phyloP scores from a whole-genome alignment of 2,329 filamentous ascomycete species.

The Lasiodiplodia hormozganensis region DNA sequence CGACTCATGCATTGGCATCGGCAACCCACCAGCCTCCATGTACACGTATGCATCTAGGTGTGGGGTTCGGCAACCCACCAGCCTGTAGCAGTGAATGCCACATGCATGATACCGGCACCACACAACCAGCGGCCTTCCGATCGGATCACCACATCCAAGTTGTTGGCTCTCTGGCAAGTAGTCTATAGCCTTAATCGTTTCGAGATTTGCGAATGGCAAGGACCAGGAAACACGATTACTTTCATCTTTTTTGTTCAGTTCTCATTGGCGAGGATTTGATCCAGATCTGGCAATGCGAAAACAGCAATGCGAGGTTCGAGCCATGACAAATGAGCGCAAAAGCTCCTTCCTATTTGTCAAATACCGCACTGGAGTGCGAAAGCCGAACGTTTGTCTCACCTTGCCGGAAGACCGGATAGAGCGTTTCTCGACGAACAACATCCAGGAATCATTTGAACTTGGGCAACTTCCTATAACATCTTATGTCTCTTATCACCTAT shows the following conservation, averaged over 20 bases:
- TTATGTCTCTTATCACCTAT: neutral
- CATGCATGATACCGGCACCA: neutral
- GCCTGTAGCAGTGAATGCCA: neutral
- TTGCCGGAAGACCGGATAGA: neutral
- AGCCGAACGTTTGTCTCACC: neutral
- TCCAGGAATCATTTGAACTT: neutral
- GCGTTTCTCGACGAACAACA: neutral
- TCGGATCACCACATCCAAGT: neutral
- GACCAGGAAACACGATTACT: neutral
- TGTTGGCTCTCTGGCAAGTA: neutral
- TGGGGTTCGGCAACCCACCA: neutral
- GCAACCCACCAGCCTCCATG: neutral
- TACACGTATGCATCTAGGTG: neutral
- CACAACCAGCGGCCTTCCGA: neutral
- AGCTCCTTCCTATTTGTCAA: neutral
- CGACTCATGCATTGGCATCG: neutral
- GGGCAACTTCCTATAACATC: neutral
- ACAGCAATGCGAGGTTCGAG: neutral
- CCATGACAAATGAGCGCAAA: neutral
- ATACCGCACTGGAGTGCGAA: neutral
- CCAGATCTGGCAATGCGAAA: neutral
- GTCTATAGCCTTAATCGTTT: neutral
- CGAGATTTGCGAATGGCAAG: neutral
- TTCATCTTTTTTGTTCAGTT: neutral
- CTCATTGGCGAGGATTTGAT: neutral